Evolutionary conservation across 331 rosid genomes (phyloP), one percentile per base, ranked within the genome.

Genomic region (Rosa hybrid): DNA sequence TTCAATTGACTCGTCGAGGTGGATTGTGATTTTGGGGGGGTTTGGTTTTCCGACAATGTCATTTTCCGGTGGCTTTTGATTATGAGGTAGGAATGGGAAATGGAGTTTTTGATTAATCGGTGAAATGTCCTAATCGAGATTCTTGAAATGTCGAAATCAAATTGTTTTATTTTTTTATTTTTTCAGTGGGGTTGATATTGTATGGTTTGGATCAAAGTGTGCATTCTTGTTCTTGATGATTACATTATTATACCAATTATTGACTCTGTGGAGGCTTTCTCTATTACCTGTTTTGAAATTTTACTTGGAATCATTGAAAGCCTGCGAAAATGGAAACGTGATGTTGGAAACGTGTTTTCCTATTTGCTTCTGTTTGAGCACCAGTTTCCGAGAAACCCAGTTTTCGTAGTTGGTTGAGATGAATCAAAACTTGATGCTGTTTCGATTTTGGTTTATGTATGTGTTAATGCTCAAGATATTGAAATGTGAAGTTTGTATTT

Each of bases 141-240:
- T 83, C 63, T 63, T 56, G 81, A 76, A 85, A 63, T 34, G 86
- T 77, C 83, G 39, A 34, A 34, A 34, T 34, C 39, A 3, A 34
- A 34, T 34, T 34, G 56, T 30, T 81, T 54, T 46, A 2, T 30
- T 30, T 30, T 30, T 30, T 64, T 1, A 44, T 77, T 14, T 44
- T 77, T 60, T 45, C 49, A 11, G 49, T 45, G 49, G 7, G 49
- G 7, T 45, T 8, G 68, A 71, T 46, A 9, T 60, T 77, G 10
- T 67, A 2, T n/a, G 25, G 69, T 79, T 57, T 75, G 64, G 77
- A 76, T 46, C 78, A 48, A 76, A 76, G 51, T n/a, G 46, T 20
- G 48, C 44, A 16, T 50, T 34, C 1, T 39, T 46, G n/a, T 14
- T 34, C 68, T 68, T 30, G 8, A 34, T 51, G 25, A 10, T 14